Conservation (phyloP, 2,329 filamentous ascomycete species). For the Nakataea oryzae region DNA sequence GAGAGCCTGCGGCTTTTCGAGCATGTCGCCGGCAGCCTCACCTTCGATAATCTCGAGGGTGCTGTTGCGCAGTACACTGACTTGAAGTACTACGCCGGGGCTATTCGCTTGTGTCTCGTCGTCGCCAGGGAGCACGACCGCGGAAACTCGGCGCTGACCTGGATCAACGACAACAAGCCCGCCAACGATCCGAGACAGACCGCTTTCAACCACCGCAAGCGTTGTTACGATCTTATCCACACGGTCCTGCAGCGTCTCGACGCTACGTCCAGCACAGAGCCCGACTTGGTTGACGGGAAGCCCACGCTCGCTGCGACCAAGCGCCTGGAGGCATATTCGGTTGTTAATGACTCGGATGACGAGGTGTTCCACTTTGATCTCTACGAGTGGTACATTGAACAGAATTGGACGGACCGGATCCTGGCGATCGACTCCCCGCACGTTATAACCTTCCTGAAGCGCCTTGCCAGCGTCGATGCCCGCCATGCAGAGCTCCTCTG, state of each 20-base stretch:
- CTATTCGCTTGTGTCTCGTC: conserved; percentile 74
- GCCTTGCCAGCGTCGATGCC: conserved; percentile 60
- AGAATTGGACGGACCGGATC: conserved; percentile 77
- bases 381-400: conserved; percentile 94
- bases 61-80: conserved; percentile 71
- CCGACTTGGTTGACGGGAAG: conserved; percentile 68
- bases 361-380: conserved; percentile 92
- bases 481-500: conserved; percentile 84
- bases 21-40: conserved; percentile 75
- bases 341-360: conserved; percentile 80
- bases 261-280: conserved; percentile 53
- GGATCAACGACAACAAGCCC: conserved; percentile 77
- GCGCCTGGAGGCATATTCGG: conserved; percentile 76
- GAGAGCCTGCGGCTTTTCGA: conserved; percentile 85
- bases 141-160: conserved; percentile 73
- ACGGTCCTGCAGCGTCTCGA: conserved; percentile 72
- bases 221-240: conserved; percentile 83
- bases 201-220: conserved; percentile 60
- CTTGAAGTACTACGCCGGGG: conserved; percentile 86
- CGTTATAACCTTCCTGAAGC: conserved; percentile 76
- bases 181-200: conserved; percentile 56
- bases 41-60: conserved; percentile 66
- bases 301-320: conserved; percentile 67
- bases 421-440: conserved; percentile 76
- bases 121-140: conserved; percentile 81